These are phyloP conservation scores for Vigna mungo DNA, from an alignment of 306 rosid species.

Conservation along the genomic window DNA sequence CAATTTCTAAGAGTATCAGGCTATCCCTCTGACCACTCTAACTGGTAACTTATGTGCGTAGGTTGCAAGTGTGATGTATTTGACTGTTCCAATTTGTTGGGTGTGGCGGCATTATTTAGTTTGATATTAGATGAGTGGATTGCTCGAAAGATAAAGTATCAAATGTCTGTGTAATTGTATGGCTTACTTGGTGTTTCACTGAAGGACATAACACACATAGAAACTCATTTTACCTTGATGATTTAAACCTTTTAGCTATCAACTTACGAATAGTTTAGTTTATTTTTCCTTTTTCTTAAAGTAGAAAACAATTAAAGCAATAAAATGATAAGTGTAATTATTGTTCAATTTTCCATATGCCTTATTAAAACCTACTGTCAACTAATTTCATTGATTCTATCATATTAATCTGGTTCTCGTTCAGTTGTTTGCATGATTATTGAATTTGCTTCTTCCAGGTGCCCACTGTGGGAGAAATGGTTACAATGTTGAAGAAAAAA, in stretches of 20 bases:
- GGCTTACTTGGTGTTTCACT: conserved; percentile 30
- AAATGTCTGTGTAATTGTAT: neutral
- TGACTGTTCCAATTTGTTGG: neutral
- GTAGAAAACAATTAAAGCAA: neutral
- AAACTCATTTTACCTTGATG: conserved; percentile 25
- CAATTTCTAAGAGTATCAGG: neutral
- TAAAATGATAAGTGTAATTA: conserved; percentile 1
- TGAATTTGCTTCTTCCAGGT: conserved; percentile 57
- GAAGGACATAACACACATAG: neutral
- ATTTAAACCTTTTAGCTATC: conserved; percentile 36
- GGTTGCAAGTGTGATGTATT: neutral
- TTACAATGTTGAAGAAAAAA: conserved; percentile 79
- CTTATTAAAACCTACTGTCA: conserved; percentile 12
- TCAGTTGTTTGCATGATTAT: conserved; percentile 40
- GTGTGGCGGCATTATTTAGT: conserved; percentile 8
- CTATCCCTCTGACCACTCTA: neutral
- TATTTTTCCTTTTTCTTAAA: neutral
- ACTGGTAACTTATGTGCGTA: neutral
- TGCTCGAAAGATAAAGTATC: conserved; percentile 24
- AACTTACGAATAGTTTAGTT: neutral
- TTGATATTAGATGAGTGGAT: conserved; percentile 32
- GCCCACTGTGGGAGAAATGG: conserved; percentile 83
- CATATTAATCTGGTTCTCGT: conserved; percentile 40
- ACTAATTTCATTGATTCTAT: conserved; percentile 25
- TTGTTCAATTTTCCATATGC: conserved; percentile 4